Base-by-base conservation (phyloP, 176 grass and related monocot species). In the Hsuehochloa calcarea region DNA sequence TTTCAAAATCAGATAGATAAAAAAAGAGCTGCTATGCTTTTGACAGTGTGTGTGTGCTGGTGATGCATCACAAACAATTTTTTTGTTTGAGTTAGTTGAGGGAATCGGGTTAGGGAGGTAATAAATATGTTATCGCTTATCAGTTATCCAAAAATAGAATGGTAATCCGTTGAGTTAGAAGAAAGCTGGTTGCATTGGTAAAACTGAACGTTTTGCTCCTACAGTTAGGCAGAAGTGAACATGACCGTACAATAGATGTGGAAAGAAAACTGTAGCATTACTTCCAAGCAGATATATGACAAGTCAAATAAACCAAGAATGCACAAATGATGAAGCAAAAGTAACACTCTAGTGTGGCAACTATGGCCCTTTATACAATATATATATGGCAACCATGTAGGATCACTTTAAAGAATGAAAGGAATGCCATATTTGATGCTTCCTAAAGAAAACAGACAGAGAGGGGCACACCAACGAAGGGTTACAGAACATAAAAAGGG, bases 311-410 rank as follows among this genome's bases (percentile, higher is more conserved):
- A 10, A 43, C 29, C 20, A 41, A 6, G 6, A 37, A 37, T 49
- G 27, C 81, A 64, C n/a, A 50, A 49, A 74, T 35, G 69, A 74
- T 19, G 20, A 50, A 63, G 68, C 12, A 50, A 35, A 64, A 82
- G 7, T 65, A 75, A 3, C 13, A 43, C 22, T 64, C 49, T 49
- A 79, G 26, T 82, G 50, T 13, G 22, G 49, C 14, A 47, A 29
- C 23, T 34, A 20, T 79, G 55, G 10, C 37, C 44, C 16, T 65
- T 20, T 23, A 40, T 54, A 56, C 10, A 38, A 70, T 20, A 82
- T 15, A 82, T 15, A 51, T 37, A 40, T 10, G 29, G n/a, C 23
- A 58, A 26, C 65, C 66, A 31, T 59, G 51, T 44, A 31, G 67
- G 25, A 58, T 34, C 67, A 72, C 19, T 19, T 23, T 34, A 44